Base-by-base conservation (phyloP, 306 rosid genomes). In the Trifolium pratense region DNA sequence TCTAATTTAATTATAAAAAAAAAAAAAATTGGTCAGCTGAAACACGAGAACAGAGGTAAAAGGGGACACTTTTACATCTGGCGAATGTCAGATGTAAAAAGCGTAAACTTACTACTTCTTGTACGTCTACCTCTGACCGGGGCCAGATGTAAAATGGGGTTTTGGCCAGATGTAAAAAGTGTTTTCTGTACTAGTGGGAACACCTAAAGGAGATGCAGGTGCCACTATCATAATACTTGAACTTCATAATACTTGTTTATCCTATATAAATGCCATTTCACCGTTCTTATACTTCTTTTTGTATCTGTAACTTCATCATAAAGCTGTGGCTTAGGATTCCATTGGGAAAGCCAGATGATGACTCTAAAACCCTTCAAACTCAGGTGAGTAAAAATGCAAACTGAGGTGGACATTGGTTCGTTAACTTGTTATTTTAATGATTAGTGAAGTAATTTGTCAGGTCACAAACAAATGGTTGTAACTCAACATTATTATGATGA, bases 311-410 rank as follows among this genome's bases (percentile, higher is more conserved):
- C 59, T 78, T 57, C 34, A 42, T 70, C 32, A 78, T 82, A 16
- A 42, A 91, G 94, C 43, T 91, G 81, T 89, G 89, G 94, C 88
- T 89, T 68, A 85, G 97, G 83, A 82, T 91, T 84, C 90, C 92
- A 12, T 72, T 91, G 76, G 79, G 70, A 79, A 87, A 80, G 81
- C 43, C 72, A n/a, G 89, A 87, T 21, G 87, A 83, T 18, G 90
- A 87, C 79, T 77, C 82, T 49, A 75, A 18, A 8, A 62, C 58
- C 52, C 66, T 83, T 20, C 80, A 75, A 67, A 25, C 80, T 55
- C 57, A 6, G 86, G 97, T 91, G 75, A 85, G 94, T 84, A 40
- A 77, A 40, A 17, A 32, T 56, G 37, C 64, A 45, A 64, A 62
- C 17, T n/a, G 12, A 60, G 64, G 53, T 46, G 3, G 20, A 9